Conservation (phyloP, 257 asterid genomes). For the Ajuga chamaepitys region DNA sequence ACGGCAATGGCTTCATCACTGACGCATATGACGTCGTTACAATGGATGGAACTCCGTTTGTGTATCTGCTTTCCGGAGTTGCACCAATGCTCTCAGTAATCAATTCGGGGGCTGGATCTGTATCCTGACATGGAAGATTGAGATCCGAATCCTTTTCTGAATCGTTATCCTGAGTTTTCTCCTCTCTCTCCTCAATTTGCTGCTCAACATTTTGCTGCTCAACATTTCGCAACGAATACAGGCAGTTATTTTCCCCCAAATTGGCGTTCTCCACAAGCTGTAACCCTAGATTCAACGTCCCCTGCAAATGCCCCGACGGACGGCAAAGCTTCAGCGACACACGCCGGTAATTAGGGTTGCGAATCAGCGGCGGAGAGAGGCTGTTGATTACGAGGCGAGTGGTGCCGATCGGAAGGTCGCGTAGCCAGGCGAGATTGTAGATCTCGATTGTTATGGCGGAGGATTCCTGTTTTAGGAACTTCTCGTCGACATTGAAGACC, state of each 20-base stretch:
- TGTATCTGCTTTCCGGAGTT: slow-evolving; percentile 4
- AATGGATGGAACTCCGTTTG: slow-evolving; percentile 9
- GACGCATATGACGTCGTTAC: slow-evolving; percentile 34
- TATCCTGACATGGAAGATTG: too few relatives aligned
- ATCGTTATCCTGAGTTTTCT: not conserved
- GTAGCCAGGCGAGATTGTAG: slow-evolving; percentile 76
- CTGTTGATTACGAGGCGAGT: slow-evolving; percentile 38
- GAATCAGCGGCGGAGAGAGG: slow-evolving; percentile 39
- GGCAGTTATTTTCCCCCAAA: slow-evolving; percentile 23
- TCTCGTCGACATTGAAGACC: slow-evolving; percentile 46
- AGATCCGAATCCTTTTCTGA: not conserved
- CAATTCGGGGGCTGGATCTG: not conserved
- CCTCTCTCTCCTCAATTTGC: not conserved
- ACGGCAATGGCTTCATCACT: slow-evolving; percentile 41
- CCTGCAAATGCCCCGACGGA: slow-evolving; percentile 65
- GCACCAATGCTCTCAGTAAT: slow-evolving; percentile 2
- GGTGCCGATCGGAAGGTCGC: slow-evolving; percentile 83
- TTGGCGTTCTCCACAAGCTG: slow-evolving; percentile 31
- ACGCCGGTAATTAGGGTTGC: slow-evolving; percentile 26
- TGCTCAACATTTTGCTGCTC: not conserved
- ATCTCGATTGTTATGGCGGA: slow-evolving; percentile 51
- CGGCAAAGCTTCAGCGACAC: slow-evolving; percentile 49
- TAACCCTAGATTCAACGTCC: slow-evolving; percentile 47
- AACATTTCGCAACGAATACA: not conserved
- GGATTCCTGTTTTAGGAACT: slow-evolving; percentile 37